A percentile compares a stretch with the other conserved stretches of the same genome.
Evolutionary conservation across 169 alveolate species (phyloP).

Genomic region (Plasmodium cynomolgi): DNA sequence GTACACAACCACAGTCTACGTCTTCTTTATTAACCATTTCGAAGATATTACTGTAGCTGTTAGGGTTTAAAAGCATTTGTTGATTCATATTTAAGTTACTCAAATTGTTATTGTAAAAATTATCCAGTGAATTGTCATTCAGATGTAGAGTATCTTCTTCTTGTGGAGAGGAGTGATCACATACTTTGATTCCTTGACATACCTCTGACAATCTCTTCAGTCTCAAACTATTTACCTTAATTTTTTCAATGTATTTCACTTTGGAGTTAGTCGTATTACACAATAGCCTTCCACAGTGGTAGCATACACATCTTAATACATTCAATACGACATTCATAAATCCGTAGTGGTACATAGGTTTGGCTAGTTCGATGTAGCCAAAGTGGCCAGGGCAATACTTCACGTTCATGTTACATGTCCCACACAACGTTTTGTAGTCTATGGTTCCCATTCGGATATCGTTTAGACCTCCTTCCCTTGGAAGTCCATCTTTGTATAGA

Average conservation of each 20-base stretch:
- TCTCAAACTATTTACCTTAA: slow-evolving; percentile 76
- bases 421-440: slow-evolving; percentile 93
- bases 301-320: slow-evolving; percentile 97
- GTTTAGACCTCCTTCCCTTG: slow-evolving; percentile 93
- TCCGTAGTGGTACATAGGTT: slow-evolving; percentile 97
- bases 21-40: slow-evolving; percentile 78
- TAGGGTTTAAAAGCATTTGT: slow-evolving; percentile 64
- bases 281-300: slow-evolving; percentile 93
- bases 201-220: slow-evolving; percentile 78
- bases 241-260: slow-evolving; percentile 77
- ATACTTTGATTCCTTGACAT: slow-evolving; percentile 76
- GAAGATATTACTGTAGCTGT: slow-evolving; percentile 54
- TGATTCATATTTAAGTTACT: slow-evolving; percentile 57
- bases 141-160: slow-evolving; percentile 71
- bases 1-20: slow-evolving; percentile 91
- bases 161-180: slow-evolving; percentile 87
- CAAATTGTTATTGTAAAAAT: slow-evolving; percentile 60
- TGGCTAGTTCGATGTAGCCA: slow-evolving; percentile 97
- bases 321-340: slow-evolving; percentile 92
- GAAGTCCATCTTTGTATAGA: slow-evolving; percentile 92
- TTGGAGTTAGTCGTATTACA: slow-evolving; percentile 90
- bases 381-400: slow-evolving; percentile 99
- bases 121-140: slow-evolving; percentile 58
- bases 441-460: slow-evolving; percentile 98
- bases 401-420: slow-evolving; percentile 95